phyloP scores from a whole-genome alignment of 2,329 filamentous ascomycete genomes.

The Cladosporium austrohemisphaericum region DNA sequence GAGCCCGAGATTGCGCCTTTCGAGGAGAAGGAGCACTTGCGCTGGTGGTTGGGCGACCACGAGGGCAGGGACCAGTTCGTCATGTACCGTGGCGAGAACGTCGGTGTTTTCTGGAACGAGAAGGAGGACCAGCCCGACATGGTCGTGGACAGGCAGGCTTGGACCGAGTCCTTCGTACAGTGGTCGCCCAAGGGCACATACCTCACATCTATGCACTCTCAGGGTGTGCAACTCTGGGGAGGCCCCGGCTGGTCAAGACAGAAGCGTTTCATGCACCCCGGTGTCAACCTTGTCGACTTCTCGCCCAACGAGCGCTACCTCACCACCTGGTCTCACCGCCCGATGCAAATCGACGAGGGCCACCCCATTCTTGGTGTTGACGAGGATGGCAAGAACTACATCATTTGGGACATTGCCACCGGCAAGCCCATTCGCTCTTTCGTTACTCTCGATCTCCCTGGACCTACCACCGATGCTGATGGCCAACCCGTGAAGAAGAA shows the following conservation, averaged over 20 bases:
- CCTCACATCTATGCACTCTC: conserved; percentile 88
- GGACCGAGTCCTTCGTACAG: conserved; percentile 97
- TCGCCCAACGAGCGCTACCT: conserved; percentile 90
- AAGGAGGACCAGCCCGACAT: conserved; percentile 85
- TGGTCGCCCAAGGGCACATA: conserved; percentile 96
- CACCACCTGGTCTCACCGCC: conserved; percentile 93
- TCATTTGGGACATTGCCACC: conserved; percentile 95
- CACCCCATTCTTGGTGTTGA: conserved; percentile 72
- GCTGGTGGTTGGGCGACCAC: conserved; percentile 86
- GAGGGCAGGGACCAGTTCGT: conserved; percentile 92
- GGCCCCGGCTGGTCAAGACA: conserved; percentile 84
- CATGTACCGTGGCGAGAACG: conserved; percentile 87
- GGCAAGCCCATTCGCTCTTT: conserved; percentile 89
- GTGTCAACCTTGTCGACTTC: conserved; percentile 93
- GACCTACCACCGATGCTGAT: conserved; percentile 56
- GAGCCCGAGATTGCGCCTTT: conserved; percentile 80
- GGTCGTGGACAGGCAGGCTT: conserved; percentile 87
- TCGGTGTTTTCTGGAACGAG: conserved; percentile 98
- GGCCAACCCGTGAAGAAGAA: conserved; percentile 76
- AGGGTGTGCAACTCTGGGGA: conserved; percentile 97
- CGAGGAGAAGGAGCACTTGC: conserved; percentile 85
- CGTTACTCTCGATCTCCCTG: conserved; percentile 77
- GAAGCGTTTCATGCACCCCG: conserved; percentile 90
- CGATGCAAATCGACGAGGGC: conserved; percentile 87
- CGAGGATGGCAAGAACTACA: conserved; percentile 98